Base-by-base conservation (phyloP, 163 green algal species). In the Trebouxiophyceae sp. region DNA sequence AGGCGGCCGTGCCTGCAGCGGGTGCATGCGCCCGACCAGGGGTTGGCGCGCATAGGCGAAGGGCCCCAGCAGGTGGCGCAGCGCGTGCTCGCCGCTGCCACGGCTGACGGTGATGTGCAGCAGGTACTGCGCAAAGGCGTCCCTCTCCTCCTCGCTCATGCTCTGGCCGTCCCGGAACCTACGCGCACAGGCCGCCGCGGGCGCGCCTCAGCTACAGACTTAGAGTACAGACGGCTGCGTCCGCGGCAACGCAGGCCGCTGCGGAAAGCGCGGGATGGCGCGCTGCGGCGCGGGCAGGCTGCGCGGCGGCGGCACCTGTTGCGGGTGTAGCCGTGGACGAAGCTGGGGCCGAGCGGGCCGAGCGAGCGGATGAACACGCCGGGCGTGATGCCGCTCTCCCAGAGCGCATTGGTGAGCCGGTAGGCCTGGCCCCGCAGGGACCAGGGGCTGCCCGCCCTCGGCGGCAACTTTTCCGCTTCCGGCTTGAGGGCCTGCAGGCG, bases 371-470 rank as follows among this genome's bases (percentile, higher is more conserved):
- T 79, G 20, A 95, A n/a, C 29, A 60, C 57, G 5, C 86, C 85
- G 5, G 88, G 89, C 0, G 89, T 96, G n/a, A n/a, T n/a, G 54
- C 87, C 87, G 19, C 55, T 34, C 33, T 86, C 71, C 87, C 87
- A 95, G 63, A 70, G 65, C 8, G 34, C 57, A 5, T 31, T 59
- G 33, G 58, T 44, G 2, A 71, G 16, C 45, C 63, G 58, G 50
- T 63, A 77, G 57, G 87, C 45, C 60, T 76, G 70, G 2, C 76
- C 82, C 1, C 24, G 50, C 60, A 47, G 64, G 33, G 47, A 78
- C 80, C 74, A 90, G 29, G 69, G 67, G 30, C 76, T 66, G 7
- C 56, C 59, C 30, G 81, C 29, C 26, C 65, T 64, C 5, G 60
- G 56, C 2, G 74, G 74, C 26, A 50, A 58, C 71, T 83, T 57